Percentiles rank a stretch among this genome's conserved stretches.
These are phyloP conservation scores for Blastobotrys elegans DNA, from an alignment of 1,139 yeast species.

Conservation along the genomic window DNA sequence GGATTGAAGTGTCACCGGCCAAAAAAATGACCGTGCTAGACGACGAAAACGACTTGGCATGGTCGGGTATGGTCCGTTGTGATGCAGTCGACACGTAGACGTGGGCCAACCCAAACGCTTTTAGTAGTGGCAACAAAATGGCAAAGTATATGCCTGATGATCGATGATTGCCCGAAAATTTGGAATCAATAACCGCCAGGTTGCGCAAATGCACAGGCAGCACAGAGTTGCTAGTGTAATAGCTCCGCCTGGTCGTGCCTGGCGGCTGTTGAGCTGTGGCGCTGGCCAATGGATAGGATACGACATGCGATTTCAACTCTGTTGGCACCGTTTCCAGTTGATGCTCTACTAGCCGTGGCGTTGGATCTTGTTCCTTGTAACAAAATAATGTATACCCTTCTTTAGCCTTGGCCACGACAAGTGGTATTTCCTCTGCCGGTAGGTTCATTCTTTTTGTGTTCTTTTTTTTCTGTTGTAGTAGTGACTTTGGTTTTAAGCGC, in stretches of 20 bases:
- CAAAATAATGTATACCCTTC: conserved; percentile 10
- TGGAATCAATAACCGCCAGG: conserved; percentile 35
- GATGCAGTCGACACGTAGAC: conserved; percentile 35
- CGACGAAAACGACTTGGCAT: conserved; percentile 31
- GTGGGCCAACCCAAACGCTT: conserved; percentile 32
- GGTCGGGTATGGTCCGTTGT: conserved; percentile 29
- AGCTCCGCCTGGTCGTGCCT: not conserved
- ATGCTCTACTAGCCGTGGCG: conserved; percentile 14
- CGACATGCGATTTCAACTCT: conserved; percentile 14
- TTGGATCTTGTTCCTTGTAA: conserved; percentile 11
- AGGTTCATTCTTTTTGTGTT: not conserved
- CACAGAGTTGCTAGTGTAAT: not conserved
- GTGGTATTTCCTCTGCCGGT: conserved; percentile 11
- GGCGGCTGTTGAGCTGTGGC: not conserved
- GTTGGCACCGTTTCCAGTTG: conserved; percentile 16
- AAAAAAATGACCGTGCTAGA: conserved; percentile 51
- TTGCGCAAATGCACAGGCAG: conserved; percentile 27
- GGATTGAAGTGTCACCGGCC: conserved; percentile 84
- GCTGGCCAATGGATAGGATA: conserved; percentile 14
- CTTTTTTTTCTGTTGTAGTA: not conserved
- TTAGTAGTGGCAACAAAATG: conserved; percentile 31
- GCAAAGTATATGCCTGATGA: conserved; percentile 29
- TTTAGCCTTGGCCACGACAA: conserved; percentile 10
- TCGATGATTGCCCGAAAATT: conserved; percentile 28
- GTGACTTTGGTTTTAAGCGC: not conserved